These are phyloP conservation scores for Ogataea ganodermae DNA, from an alignment of 805 yeast genomes.

Conservation along the genomic window DNA sequence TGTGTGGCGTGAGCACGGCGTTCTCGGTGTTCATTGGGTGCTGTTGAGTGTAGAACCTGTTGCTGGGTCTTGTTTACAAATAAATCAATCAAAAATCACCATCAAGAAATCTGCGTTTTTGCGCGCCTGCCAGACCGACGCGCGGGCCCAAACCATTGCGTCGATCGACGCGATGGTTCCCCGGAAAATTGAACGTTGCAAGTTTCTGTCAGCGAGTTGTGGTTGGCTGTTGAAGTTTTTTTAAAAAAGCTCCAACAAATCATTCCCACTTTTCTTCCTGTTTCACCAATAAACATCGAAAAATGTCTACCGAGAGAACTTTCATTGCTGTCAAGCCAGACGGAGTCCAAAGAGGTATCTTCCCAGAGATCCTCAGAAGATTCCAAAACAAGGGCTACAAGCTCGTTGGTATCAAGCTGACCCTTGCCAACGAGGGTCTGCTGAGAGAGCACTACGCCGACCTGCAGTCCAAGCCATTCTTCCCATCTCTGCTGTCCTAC, in stretches of 20 bases:
- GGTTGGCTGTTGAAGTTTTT: conserved; percentile 7
- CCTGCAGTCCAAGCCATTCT: conserved; percentile 94
- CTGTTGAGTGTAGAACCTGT: neutral
- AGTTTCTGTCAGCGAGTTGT: conserved; percentile 1
- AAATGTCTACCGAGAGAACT: conserved; percentile 78
- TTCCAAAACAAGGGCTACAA: conserved; percentile 98
- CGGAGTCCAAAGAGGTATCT: conserved; percentile 99
- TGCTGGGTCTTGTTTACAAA: neutral
- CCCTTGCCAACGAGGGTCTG: conserved; percentile 81
- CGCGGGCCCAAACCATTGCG: neutral
- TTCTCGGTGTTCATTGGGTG: neutral
- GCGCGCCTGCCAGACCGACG: conserved; percentile 1
- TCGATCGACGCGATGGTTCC: neutral
- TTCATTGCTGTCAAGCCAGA: conserved; percentile 96
- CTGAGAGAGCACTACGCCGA: conserved; percentile 95
- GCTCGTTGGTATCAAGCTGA: conserved; percentile 92
- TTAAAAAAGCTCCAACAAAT: neutral
- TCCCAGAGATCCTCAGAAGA: conserved; percentile 85
- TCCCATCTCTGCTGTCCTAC: conserved; percentile 94
- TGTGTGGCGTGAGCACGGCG: conserved; percentile 10
- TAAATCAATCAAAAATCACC: neutral
- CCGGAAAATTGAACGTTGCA: conserved; percentile 1
- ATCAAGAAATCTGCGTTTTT: neutral
- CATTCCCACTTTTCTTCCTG: conserved; percentile 2
- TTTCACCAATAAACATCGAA: neutral